Evolutionary conservation across 176 grass and related monocot species (phyloP).

Genomic region (Elaeis guineensis): DNA sequence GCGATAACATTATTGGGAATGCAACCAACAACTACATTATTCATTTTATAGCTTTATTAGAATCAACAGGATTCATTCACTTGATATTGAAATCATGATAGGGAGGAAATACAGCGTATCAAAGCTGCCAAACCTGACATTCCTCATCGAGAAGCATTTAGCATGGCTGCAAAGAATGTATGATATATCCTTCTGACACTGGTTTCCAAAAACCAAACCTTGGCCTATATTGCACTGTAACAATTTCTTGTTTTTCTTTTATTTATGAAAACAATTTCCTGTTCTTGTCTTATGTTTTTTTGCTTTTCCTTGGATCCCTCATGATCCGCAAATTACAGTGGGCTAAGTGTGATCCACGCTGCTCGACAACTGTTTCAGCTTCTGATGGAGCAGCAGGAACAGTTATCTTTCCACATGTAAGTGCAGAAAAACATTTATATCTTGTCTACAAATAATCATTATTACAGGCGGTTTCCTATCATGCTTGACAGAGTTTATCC

Average conservation of each 20-base stretch:
- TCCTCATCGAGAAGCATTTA: constrained; percentile 14
- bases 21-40: no score
- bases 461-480: no score
- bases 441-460: neutral
- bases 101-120: constrained; percentile 10
- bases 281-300: neutral
- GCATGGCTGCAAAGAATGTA: constrained; percentile 14
- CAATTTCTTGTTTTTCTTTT: neutral
- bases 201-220: neutral
- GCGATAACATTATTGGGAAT: no score
- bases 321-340: neutral
- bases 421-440: constrained; percentile 1
- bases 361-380: neutral
- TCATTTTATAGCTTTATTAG: neutral
- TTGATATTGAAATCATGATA: neutral
- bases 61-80: neutral
- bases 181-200: constrained; percentile 13
- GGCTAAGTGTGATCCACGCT: constrained; percentile 13
- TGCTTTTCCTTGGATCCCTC: neutral
- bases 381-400: constrained; percentile 26
- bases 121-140: constrained; percentile 7
- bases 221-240: neutral
- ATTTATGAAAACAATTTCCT: neutral
- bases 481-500: neutral
- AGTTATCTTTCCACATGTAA: constrained; percentile 37